Percentiles rank a stretch among this genome's conserved stretches.
These are phyloP conservation scores for Arthrocladium fulminans DNA, from an alignment of 2,329 filamentous ascomycete species.

Conservation along the genomic window DNA sequence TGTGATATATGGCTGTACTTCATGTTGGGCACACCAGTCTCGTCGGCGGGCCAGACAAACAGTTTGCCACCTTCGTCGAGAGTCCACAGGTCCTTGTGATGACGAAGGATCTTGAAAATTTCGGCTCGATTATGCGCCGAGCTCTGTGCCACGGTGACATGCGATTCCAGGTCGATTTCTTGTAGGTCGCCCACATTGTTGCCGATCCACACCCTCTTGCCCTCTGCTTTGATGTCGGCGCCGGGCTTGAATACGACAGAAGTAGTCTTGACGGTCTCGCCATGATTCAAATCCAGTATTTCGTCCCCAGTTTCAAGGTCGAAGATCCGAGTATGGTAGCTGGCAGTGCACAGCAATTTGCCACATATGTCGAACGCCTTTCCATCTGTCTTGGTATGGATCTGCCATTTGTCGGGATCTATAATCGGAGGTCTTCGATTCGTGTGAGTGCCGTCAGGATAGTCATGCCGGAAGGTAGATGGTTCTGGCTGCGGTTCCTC, in stretches of 20 bases:
- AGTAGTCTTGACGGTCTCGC: conserved; percentile 74
- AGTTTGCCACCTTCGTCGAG: conserved; percentile 82
- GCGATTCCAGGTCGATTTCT: conserved; percentile 72
- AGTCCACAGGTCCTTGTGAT: conserved; percentile 87
- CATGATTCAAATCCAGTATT: conserved; percentile 70
- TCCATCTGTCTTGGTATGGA: conserved; percentile 77
- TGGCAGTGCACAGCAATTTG: conserved; percentile 75
- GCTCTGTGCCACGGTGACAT: conserved; percentile 61
- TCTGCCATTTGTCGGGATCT: conserved; percentile 63
- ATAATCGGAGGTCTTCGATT: conserved; percentile 76
- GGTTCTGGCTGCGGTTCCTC: conserved; percentile 41
- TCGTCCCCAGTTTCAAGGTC: conserved; percentile 72
- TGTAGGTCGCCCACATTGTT: conserved; percentile 80
- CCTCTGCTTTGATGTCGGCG: conserved; percentile 67
- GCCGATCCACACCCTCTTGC: conserved; percentile 76
- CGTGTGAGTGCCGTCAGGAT: conserved; percentile 73
- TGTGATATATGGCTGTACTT: conserved; percentile 66
- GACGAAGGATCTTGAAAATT: conserved; percentile 74
- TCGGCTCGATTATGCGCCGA: conserved; percentile 69
- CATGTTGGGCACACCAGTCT: conserved; percentile 63
- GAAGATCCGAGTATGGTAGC: conserved; percentile 82
- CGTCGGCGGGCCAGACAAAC: conserved; percentile 76
- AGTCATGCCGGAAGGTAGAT: conserved; percentile 51
- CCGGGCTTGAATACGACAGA: conserved; percentile 80
- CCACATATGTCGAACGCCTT: conserved; percentile 82